A percentile compares a stretch with the other conserved stretches of the same genome.
Evolutionary conservation across 345 rosid species (phyloP).

Genomic region (Heritiera littoralis): DNA sequence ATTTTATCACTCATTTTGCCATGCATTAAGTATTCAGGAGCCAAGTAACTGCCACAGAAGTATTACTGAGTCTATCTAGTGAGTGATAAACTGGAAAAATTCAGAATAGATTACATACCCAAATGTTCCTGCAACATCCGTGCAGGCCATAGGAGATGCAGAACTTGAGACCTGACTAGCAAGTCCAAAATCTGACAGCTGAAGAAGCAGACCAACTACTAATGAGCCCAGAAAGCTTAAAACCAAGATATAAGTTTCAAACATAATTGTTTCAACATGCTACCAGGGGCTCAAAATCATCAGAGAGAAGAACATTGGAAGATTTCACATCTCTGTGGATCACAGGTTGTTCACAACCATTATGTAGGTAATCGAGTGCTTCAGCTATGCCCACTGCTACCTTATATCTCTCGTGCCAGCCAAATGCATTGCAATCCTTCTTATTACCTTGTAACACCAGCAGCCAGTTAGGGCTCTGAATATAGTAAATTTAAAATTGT

Average conservation of each 20-base stretch:
- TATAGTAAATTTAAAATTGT: not conserved
- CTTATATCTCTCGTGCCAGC: slow-evolving; percentile 82
- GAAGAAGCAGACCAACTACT: slow-evolving; percentile 34
- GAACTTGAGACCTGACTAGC: slow-evolving; percentile 61
- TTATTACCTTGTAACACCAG: slow-evolving; percentile 46
- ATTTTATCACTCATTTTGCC: slow-evolving; percentile 91
- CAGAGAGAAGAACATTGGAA: slow-evolving; percentile 85
- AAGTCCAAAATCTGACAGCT: slow-evolving; percentile 98
- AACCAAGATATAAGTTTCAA: not conserved
- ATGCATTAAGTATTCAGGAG: slow-evolving; percentile 95
- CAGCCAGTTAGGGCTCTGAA: not conserved
- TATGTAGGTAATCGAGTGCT: slow-evolving; percentile 88
- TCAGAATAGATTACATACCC: slow-evolving; percentile 52
- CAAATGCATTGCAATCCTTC: slow-evolving; percentile 56
- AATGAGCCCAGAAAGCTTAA: slow-evolving; percentile 25
- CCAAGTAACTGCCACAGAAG: slow-evolving; percentile 72
- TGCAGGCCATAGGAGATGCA: slow-evolving; percentile 47
- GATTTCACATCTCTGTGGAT: slow-evolving; percentile 96
- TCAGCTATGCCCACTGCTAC: slow-evolving; percentile 90
- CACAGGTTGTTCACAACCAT: slow-evolving; percentile 59
- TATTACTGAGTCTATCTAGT: slow-evolving; percentile 12
- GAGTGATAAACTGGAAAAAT: slow-evolving; percentile 6
- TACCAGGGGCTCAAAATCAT: slow-evolving; percentile 97
- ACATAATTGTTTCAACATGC: not conserved
- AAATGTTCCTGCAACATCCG: slow-evolving; percentile 89